Evolutionary conservation across 192 early-diverging fungal species (phyloP), one percentile per base, ranked within the genome.

Genomic region (Entophlyctis luteolus): DNA sequence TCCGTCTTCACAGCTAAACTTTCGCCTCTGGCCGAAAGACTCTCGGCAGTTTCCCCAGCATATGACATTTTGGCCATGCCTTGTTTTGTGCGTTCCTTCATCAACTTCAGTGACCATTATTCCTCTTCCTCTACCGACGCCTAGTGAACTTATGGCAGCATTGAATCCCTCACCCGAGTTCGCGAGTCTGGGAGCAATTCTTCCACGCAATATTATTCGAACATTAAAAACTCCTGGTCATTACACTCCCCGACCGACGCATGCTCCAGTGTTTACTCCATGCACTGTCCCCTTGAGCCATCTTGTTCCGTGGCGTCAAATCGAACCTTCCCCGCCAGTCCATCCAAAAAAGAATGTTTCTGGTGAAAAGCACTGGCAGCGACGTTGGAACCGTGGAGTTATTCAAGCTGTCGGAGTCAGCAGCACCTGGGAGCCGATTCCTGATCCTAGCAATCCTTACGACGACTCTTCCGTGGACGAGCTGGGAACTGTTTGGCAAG

Each of bases 321-420:
- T 66, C 25, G 63, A 66, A 22, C 4, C 63, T 18, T 12, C 48
- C 20, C 63, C 63, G 1, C 63, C 63, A 8, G 20, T 18, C 20
- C 50, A 39, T 20, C 14, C 8, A 5, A 20, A 48, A 12, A 66
- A 66, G 42, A 54, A 54, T 52, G 23, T 42, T 49, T 48, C 16
- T 25, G 35, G 49, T 4, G 63, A 66, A 8, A 52, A 38, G 35
- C 31, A 20, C 1, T 66, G 63, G 63, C 63, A 66, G 25, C 63
- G 63, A 4, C 48, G 63, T 8, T 66, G 63, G 63, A 66, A 66
- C 63, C 63, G 63, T 28, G 63, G 63, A 5, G 63, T 66, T 23
- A 54, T 66, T 10, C 63, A 66, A 55, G 50, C 63, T 38, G 49
- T 66, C 36, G 63, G 63, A 14, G 34, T 27, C 34, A 22, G 32